These are phyloP conservation scores for Ceratocystiopsis minuta DNA, from an alignment of 2,329 filamentous ascomycete genomes.

Conservation along the genomic window DNA sequence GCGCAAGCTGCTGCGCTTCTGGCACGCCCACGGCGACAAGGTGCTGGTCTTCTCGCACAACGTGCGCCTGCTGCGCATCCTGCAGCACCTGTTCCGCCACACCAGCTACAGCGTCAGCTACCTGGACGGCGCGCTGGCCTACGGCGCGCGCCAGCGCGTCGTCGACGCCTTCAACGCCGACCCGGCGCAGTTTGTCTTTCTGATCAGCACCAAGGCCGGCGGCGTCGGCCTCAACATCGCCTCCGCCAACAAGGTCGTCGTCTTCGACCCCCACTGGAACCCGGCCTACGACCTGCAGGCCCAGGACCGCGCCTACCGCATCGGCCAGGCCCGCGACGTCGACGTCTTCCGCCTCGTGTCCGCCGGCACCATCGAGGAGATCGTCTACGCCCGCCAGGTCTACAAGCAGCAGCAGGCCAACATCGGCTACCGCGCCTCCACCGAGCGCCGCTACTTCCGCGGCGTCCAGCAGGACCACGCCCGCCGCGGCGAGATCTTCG, in stretches of 20 bases:
- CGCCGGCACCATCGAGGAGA: slow-evolving; percentile 86
- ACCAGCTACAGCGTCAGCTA: slow-evolving; percentile 87
- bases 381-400: slow-evolving; percentile 90
- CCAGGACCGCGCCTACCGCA: slow-evolving; percentile 89
- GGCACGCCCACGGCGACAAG: slow-evolving; percentile 81
- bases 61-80: slow-evolving; percentile 65
- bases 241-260: slow-evolving; percentile 92
- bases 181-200: slow-evolving; percentile 74
- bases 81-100: slow-evolving; percentile 70
- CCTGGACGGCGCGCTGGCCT: slow-evolving; percentile 67
- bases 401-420: slow-evolving; percentile 99
- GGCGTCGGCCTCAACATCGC: slow-evolving; percentile 94
- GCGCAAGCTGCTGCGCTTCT: slow-evolving; percentile 71
- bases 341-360: slow-evolving; percentile 89
- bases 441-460: slow-evolving; percentile 85
- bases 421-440: slow-evolving; percentile 85
- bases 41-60: slow-evolving; percentile 91
- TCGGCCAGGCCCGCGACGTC: slow-evolving; percentile 81
- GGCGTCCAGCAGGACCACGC: slow-evolving; percentile 72
- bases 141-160: slow-evolving; percentile 62
- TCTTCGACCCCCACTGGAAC: slow-evolving; percentile 96
- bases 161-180: slow-evolving; percentile 90
- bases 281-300: slow-evolving; percentile 87
- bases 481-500: slow-evolving; percentile 88
- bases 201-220: slow-evolving; percentile 86